Evolutionary conservation across 306 rosid species (phyloP).

Genomic region (Abrus pulchellus): DNA sequence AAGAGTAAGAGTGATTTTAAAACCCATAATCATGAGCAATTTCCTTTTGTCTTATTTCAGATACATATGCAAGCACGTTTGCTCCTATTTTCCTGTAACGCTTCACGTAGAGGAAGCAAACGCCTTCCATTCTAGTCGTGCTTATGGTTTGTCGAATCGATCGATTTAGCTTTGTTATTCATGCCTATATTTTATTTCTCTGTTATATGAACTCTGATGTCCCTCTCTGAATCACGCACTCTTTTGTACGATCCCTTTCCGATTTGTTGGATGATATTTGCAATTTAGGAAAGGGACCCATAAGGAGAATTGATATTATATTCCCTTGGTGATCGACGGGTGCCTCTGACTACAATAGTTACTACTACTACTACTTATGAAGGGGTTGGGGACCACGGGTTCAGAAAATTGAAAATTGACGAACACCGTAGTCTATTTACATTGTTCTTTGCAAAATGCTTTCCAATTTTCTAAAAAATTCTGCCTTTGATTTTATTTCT

Average conservation of each 20-base stretch:
- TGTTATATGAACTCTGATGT: too few relatives aligned
- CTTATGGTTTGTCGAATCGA: slow-evolving; percentile 66
- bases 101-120: slow-evolving; percentile 74
- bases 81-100: slow-evolving; percentile 75
- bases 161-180: neutral
- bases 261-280: neutral
- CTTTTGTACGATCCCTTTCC: neutral
- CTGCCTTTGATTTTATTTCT: neutral
- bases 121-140: slow-evolving; percentile 67
- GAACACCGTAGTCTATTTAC: neutral
- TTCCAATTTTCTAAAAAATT: neutral
- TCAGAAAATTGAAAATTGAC: neutral
- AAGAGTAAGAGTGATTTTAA: too few relatives aligned
- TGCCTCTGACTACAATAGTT: neutral
- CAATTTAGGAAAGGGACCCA: neutral
- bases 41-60: slow-evolving; percentile 51
- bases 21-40: neutral
- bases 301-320: neutral
- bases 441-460: neutral
- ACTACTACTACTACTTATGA: neutral
- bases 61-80: slow-evolving; percentile 73
- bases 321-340: neutral
- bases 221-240: too few relatives aligned
- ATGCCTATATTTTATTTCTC: too few relatives aligned
- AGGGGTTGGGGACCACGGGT: neutral